Evolutionary conservation across 164 flowering plant genomes (phyloP), one percentile per base, ranked within the genome.

Genomic region (Liriodendron chinense): DNA sequence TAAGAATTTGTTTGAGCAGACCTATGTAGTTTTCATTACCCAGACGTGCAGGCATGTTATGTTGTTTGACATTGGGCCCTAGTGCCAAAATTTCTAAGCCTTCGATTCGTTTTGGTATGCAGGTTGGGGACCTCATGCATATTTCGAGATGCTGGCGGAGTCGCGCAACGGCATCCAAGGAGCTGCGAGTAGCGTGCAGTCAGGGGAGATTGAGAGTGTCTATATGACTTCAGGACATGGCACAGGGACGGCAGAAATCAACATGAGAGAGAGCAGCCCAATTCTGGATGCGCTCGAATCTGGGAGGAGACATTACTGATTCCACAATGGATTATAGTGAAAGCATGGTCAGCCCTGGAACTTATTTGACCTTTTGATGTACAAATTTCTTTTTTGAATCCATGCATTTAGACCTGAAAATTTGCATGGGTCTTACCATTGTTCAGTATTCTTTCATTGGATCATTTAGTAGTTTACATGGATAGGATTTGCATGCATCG

Each of bases 71-170:
- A 20, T 47, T 69, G 71, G 56, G 9, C 5, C 13, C 20, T n/a
- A n/a, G 56, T 47, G 59, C 47, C 20, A 48, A 47, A 47, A 47
- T 9, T n/a, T n/a, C 71, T 69, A 1, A 69, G 43, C 70, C 47
- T 47, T 69, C 47, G 24, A 9, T 67, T 69, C 20, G 53, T n/a
- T 21, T 43, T 9, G 71, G 34, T 71, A 25, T 63, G 66, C 78
- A 81, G 78, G 83, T 25, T 80, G 77, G 77, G 79, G 82, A 28
- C 79, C 80, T 67, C 77, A 75, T 78, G 80, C 80, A 53, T 81
- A 75, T 70, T 77, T 89, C 62, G 85, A 83, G 77, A 82, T 86
- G 84, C 66, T 87, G 78, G 85, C 86, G 3, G 90, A 87, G 20
- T 72, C 84, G 43, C 72, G 77, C 74, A 82, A 75, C 56, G 80